Evolutionary conservation across 1,139 yeast species (phyloP).

Genomic region (Pichia sp.): DNA sequence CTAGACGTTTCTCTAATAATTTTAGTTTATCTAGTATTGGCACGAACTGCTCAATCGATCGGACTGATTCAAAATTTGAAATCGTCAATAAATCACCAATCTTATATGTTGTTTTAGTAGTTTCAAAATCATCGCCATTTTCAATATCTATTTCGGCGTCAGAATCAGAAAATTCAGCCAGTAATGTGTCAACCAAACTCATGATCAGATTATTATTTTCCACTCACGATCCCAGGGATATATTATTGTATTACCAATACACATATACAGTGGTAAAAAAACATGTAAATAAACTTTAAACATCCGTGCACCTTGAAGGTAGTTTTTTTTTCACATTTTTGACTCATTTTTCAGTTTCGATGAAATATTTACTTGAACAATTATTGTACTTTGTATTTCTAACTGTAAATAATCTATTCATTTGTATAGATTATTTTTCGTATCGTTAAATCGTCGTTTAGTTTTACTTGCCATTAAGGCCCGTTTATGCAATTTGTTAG

Average conservation of each 20-base stretch:
- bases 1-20: conserved; percentile 22
- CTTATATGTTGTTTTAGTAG: not conserved
- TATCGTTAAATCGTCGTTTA: not conserved
- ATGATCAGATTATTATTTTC: conserved; percentile 2
- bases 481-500: conserved; percentile 24
- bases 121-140: not conserved
- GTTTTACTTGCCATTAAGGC: not conserved
- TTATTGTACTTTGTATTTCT: too few relatives aligned
- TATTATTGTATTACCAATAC: too few relatives aligned
- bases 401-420: conserved; percentile 3
- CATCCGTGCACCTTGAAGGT: not conserved
- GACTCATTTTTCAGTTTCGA: not conserved
- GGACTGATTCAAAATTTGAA: conserved; percentile 8
- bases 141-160: not conserved
- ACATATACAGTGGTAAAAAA: not conserved
- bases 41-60: conserved; percentile 13
- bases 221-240: too few relatives aligned
- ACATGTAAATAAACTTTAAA: not conserved
- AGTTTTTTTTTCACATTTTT: not conserved
- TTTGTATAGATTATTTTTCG: conserved; percentile 3
- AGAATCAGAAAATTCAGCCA: conserved; percentile 21
- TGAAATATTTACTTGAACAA: not conserved
- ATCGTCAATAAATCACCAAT: conserved; percentile 10
- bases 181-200: conserved; percentile 24
- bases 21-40: conserved; percentile 22